phyloP scores from a whole-genome alignment of 345 rosid genomes.

The Lepidium didymum region DNA sequence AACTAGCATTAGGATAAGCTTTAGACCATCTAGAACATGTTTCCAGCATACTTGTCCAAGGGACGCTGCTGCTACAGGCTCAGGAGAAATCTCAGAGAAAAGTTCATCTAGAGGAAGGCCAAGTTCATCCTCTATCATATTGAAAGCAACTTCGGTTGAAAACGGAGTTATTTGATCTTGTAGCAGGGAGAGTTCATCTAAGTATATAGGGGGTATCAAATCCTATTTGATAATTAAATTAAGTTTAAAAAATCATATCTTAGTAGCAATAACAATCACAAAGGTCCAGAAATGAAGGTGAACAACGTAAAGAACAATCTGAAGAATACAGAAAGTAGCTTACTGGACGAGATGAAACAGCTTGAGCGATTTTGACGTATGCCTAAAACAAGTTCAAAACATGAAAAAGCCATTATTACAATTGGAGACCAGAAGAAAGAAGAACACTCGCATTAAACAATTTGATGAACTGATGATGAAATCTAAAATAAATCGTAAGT shows the following conservation, averaged over 20 bases:
- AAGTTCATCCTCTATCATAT: conserved; percentile 70
- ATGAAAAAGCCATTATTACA: background rate
- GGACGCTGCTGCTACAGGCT: conserved; percentile 91
- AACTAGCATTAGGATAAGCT: background rate
- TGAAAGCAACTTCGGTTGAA: conserved; percentile 73
- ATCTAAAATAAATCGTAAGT: background rate
- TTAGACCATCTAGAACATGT: background rate
- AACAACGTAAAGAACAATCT: background rate
- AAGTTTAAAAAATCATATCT: background rate
- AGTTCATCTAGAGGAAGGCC: conserved; percentile 56
- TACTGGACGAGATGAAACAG: conserved; percentile 88
- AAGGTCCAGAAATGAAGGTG: background rate
- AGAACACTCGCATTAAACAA: background rate
- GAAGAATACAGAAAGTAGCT: conserved; percentile 21
- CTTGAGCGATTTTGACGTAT: conserved; percentile 85
- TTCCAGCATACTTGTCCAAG: conserved; percentile 66
- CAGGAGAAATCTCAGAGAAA: conserved; percentile 87
- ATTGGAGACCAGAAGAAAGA: background rate
- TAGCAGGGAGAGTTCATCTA: conserved; percentile 78
- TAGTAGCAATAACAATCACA: background rate
- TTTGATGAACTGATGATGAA: background rate
- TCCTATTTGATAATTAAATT: conserved; percentile 38
- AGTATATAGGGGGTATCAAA: conserved; percentile 76
- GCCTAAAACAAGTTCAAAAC: conserved; percentile 46
- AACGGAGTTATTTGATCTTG: conserved; percentile 94